Percentiles rank a stretch among this genome's conserved stretches.
Conservation (phyloP, 2,329 filamentous ascomycete species). For the Polytolypa hystricis region DNA sequence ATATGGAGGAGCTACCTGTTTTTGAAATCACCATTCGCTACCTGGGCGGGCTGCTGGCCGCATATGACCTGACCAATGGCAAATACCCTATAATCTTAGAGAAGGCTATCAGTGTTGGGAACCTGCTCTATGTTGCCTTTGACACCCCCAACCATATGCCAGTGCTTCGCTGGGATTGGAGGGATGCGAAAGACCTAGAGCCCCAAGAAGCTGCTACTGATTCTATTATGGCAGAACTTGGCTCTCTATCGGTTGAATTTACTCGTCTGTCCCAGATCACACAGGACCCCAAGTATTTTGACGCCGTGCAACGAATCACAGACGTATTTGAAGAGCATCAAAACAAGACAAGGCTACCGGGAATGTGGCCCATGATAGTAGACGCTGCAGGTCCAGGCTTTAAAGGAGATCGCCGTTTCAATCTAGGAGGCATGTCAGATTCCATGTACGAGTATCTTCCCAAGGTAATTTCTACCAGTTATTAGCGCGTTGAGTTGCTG, state of each 20-base stretch:
- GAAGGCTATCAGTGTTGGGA: conserved; percentile 44
- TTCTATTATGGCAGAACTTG: conserved; percentile 25
- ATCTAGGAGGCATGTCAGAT: conserved; percentile 45
- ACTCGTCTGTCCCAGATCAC: conserved; percentile 31
- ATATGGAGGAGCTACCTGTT: conserved; percentile 28
- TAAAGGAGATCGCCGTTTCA: conserved; percentile 30
- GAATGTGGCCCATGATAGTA: conserved; percentile 29
- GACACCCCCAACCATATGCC: conserved; percentile 21
- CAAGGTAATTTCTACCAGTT: conserved; percentile 43
- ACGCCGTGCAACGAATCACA: conserved; percentile 27
- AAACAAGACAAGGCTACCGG: conserved; percentile 24
- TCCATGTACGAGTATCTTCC: conserved; percentile 49
- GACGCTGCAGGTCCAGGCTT: conserved; percentile 19
- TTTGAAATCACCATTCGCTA: conserved; percentile 44
- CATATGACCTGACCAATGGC: conserved; percentile 40
- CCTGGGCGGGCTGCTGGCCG: conserved; percentile 42
- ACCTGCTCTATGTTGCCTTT: conserved; percentile 41
- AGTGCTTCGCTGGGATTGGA: conserved; percentile 14
- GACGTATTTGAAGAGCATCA: conserved; percentile 24
- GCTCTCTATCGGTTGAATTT: conserved; percentile 32
- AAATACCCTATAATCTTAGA: conserved; percentile 35
- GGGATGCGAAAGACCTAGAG: conserved; percentile 14
- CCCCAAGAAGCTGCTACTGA: conserved; percentile 17
- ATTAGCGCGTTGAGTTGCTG: no score
- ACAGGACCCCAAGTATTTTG: conserved; percentile 26